Percentiles rank a stretch among this genome's conserved stretches.
Conservation (phyloP, 2,329 filamentous ascomycete genomes). For the Colletotrichum liaoningense region DNA sequence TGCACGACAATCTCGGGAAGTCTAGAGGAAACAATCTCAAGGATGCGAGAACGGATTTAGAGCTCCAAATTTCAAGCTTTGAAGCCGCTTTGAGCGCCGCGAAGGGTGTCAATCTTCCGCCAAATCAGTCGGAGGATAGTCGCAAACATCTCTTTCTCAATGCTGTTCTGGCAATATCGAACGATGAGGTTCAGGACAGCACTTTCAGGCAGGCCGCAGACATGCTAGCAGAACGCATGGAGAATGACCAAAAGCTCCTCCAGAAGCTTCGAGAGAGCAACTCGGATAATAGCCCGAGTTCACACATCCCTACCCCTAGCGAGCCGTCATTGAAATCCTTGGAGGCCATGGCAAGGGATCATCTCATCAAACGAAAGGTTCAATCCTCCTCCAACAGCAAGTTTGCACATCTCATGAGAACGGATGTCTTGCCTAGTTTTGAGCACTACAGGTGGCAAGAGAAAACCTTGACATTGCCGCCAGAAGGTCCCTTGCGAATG, state of each 20-base stretch:
- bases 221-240: background rate
- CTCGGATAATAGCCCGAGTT: background rate
- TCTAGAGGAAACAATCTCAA: background rate
- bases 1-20: background rate
- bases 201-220: background rate
- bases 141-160: background rate
- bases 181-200: background rate
- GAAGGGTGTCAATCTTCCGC: background rate
- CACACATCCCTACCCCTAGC: background rate
- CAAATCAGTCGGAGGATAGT: background rate
- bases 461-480: background rate
- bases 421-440: background rate
- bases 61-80: background rate
- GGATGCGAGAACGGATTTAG: background rate
- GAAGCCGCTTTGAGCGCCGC: background rate
- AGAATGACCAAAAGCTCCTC: background rate
- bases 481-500: background rate
- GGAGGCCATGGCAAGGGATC: background rate
- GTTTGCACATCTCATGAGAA: background rate
- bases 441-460: background rate
- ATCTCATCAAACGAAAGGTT: background rate
- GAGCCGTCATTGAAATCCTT: background rate
- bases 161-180: background rate
- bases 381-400: background rate
- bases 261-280: background rate